A percentile compares a stretch with the other conserved stretches of the same genome.
These are phyloP conservation scores for Tylopilus intermedius DNA, from an alignment of 768 basidiomycete genomes.

Conservation along the genomic window DNA sequence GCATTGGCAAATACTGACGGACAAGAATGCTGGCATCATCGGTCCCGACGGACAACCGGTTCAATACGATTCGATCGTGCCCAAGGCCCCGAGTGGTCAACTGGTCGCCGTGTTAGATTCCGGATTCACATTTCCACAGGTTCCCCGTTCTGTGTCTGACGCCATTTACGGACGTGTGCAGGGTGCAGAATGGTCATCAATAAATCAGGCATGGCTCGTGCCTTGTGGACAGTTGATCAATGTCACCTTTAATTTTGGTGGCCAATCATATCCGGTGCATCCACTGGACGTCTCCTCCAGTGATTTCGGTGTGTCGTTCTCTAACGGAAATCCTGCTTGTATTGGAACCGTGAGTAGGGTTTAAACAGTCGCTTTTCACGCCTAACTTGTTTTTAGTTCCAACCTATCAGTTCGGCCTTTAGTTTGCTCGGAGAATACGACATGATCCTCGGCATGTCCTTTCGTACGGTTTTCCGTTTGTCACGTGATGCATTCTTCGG, in stretches of 20 bases:
- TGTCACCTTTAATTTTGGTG: constrained; percentile 68
- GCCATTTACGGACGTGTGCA: constrained; percentile 77
- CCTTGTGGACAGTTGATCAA: constrained; percentile 74
- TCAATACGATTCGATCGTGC: constrained; percentile 58
- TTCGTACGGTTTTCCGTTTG: constrained; percentile 44
- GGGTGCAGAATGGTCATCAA: constrained; percentile 60
- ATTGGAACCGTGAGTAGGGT: constrained; percentile 56
- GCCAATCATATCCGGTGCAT: constrained; percentile 62
- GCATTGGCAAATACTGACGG: constrained; percentile 75
- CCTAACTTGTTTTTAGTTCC: constrained; percentile 49
- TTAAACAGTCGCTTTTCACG: neutral
- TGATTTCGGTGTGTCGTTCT: constrained; percentile 44
- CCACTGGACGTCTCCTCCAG: constrained; percentile 63
- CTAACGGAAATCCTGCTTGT: constrained; percentile 53
- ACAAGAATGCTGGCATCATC: constrained; percentile 60
- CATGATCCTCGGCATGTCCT: constrained; percentile 79
- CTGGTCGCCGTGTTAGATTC: constrained; percentile 72
- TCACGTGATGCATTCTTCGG: neutral
- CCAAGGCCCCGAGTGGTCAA: constrained; percentile 57
- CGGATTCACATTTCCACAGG: constrained; percentile 67
- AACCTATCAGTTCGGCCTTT: constrained; percentile 78
- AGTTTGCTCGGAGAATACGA: constrained; percentile 74
- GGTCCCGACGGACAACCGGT: constrained; percentile 73
- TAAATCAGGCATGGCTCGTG: constrained; percentile 59
- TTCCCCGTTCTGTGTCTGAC: constrained; percentile 69